These are phyloP conservation scores for Hemileccinum impolitum DNA, from an alignment of 768 basidiomycete species.

Conservation along the genomic window DNA sequence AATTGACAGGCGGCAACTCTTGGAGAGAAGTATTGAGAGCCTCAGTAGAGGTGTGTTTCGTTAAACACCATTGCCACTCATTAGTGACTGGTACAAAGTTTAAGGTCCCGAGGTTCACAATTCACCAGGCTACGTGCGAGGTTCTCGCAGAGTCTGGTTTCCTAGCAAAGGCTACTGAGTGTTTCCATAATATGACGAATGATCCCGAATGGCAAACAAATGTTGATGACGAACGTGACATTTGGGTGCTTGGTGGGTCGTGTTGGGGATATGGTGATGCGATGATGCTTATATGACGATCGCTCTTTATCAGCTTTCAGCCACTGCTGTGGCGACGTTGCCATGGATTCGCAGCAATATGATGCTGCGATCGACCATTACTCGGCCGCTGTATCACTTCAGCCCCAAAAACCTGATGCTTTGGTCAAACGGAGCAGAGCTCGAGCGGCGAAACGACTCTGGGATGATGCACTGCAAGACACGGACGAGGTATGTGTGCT, in stretches of 20 bases:
- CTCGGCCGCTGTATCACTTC: background rate
- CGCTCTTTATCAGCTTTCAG: background rate
- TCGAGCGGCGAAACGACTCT: background rate
- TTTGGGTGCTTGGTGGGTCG: background rate
- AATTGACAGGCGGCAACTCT: background rate
- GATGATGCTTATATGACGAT: too few species aligned
- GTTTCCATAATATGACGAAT: background rate
- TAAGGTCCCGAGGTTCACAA: background rate
- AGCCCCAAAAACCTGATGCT: background rate
- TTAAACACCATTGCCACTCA: background rate
- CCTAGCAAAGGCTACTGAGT: background rate
- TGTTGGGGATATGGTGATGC: background rate
- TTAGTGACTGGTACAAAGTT: background rate
- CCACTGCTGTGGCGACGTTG: conserved; percentile 5
- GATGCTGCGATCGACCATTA: conserved; percentile 7
- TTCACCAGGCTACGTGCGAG: conserved; percentile 1
- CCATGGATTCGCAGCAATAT: conserved; percentile 2
- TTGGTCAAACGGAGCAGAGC: conserved; percentile 9
- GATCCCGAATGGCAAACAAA: background rate
- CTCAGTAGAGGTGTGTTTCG: background rate
- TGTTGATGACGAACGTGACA: background rate
- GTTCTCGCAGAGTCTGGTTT: background rate
- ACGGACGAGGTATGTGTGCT: conserved; percentile 1
- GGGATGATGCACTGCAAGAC: conserved; percentile 9
- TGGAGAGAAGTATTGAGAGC: conserved; percentile 1